Evolutionary conservation across 306 rosid genomes (phyloP).

Genomic region (Ceratonia siliqua): DNA sequence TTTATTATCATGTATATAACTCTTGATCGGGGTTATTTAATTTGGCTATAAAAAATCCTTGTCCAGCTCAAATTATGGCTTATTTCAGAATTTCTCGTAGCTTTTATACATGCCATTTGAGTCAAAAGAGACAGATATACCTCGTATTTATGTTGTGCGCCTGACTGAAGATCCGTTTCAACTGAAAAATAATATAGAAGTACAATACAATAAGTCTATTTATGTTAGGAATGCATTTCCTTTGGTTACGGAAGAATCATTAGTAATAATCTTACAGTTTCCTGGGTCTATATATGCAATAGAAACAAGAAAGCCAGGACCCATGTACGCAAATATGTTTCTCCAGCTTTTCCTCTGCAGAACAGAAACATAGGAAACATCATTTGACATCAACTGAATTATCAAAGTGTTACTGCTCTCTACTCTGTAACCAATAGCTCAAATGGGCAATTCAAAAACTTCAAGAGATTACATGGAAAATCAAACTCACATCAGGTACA

Average conservation of each 20-base stretch:
- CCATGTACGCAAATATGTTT: constrained; percentile 90
- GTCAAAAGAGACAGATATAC: constrained; percentile 31
- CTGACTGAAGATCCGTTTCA: constrained; percentile 93
- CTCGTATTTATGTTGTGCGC: constrained; percentile 89
- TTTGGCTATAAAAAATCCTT: too few species aligned
- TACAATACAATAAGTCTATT: constrained; percentile 19
- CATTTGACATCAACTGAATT: background rate
- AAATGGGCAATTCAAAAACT: too few species aligned
- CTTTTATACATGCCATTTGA: too few species aligned
- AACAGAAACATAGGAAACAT: constrained; percentile 34
- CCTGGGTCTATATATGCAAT: constrained; percentile 99
- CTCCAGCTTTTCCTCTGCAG: constrained; percentile 91
- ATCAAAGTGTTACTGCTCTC: background rate
- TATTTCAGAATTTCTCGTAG: background rate
- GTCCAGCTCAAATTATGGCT: too few species aligned
- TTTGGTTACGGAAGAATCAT: constrained; percentile 24
- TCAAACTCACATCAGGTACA: constrained; percentile 97
- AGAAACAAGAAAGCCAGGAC: constrained; percentile 98
- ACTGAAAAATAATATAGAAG: constrained; percentile 54
- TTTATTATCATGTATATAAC: too few species aligned
- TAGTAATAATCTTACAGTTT: constrained; percentile 73
- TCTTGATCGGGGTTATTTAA: too few species aligned
- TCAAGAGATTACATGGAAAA: too few species aligned
- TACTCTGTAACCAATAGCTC: constrained; percentile 2
- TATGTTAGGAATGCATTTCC: constrained; percentile 2